phyloP scores from a whole-genome alignment of 1,284 basidiomycete genomes.

The Lignosus rhinocerotis region DNA sequence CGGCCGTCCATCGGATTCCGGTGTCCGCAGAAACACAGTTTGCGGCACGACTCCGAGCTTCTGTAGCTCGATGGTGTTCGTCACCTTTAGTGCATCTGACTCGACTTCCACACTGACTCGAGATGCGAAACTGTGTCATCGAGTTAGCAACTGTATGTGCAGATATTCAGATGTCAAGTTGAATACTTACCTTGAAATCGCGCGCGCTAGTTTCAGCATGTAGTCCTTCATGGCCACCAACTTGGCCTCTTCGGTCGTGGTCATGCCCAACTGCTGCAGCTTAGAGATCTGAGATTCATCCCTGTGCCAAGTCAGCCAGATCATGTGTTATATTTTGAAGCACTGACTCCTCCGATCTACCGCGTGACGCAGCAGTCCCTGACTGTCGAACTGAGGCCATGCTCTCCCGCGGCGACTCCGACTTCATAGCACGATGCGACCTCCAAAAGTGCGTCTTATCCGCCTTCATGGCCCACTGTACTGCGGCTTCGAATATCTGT shows the following conservation, averaged over 20 bases:
- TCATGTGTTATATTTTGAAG: neutral
- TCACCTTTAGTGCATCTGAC: constrained; percentile 65
- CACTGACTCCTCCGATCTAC: constrained; percentile 71
- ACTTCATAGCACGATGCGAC: constrained; percentile 49
- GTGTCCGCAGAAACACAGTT: constrained; percentile 86
- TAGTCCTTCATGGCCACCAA: constrained; percentile 86
- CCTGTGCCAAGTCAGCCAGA: constrained; percentile 38
- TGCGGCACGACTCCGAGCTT: constrained; percentile 92
- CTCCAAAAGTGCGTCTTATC: constrained; percentile 81
- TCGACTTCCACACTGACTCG: constrained; percentile 63
- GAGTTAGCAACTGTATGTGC: neutral
- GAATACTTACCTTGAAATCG: constrained; percentile 53
- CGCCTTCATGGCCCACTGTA: constrained; percentile 84
- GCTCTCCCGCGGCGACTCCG: constrained; percentile 69
- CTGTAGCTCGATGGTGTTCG: constrained; percentile 70
- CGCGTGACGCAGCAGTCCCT: constrained; percentile 47
- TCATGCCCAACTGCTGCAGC: constrained; percentile 83
- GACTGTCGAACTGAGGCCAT: constrained; percentile 61
- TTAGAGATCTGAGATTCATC: constrained; percentile 75
- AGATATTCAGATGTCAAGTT: neutral
- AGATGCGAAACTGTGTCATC: constrained; percentile 54
- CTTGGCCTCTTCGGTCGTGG: constrained; percentile 76
- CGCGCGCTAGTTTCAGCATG: constrained; percentile 80
- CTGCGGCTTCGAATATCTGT: constrained; percentile 82
- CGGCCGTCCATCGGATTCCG: constrained; percentile 44